Conservation (phyloP, 345 rosid genomes). For the Corchorus capsularis region DNA sequence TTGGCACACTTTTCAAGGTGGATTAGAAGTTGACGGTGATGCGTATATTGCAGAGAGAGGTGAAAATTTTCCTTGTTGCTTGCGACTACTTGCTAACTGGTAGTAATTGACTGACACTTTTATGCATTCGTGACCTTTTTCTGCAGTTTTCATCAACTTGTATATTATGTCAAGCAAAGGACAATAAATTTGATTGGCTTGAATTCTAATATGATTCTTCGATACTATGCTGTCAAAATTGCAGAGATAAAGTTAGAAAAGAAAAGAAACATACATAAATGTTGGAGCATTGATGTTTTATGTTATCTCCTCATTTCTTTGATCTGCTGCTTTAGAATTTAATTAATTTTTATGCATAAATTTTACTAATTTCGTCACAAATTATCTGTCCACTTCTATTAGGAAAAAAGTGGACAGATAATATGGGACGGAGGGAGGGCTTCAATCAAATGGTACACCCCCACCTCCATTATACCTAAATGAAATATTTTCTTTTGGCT, state of each 20-base stretch:
- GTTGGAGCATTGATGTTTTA: background rate
- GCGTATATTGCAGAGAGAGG: background rate
- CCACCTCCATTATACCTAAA: too few relatives aligned
- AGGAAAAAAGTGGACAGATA: too few relatives aligned
- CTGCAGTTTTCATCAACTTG: constrained; percentile 9
- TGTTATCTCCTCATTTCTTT: too few relatives aligned
- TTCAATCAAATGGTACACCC: too few relatives aligned
- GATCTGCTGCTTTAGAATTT: too few relatives aligned
- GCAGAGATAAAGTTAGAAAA: background rate
- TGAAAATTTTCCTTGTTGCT: background rate
- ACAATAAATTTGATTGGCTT: background rate
- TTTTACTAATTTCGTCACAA: too few relatives aligned
- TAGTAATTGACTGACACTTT: background rate
- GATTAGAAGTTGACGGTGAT: constrained; percentile 24
- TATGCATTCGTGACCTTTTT: background rate
- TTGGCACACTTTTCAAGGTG: constrained; percentile 23
- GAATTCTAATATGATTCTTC: background rate
- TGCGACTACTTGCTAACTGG: background rate
- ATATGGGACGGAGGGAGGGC: too few relatives aligned
- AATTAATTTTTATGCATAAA: too few relatives aligned
- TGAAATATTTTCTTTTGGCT: too few relatives aligned
- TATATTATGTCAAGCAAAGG: background rate
- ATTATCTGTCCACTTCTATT: too few relatives aligned
- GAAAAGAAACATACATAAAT: background rate
- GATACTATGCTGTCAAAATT: background rate